Percentiles rank a stretch among this genome's conserved stretches.
These are phyloP conservation scores for Penicillium canariense DNA, from an alignment of 495 filamentous ascomycete genomes.

Conservation along the genomic window DNA sequence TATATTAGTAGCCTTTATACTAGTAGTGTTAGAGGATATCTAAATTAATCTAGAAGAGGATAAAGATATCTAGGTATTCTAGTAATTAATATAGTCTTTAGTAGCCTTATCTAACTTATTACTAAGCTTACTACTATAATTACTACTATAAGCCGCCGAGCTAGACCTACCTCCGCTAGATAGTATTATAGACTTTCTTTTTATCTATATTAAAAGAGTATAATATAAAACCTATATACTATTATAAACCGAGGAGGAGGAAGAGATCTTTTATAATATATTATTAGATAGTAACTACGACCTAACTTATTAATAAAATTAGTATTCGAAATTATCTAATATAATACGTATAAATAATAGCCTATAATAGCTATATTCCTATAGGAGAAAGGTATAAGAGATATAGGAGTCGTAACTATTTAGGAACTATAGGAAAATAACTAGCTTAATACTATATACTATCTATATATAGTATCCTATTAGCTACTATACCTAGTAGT, in stretches of 20 bases:
- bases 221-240: too few species aligned
- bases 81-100: too few species aligned
- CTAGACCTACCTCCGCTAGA: background rate
- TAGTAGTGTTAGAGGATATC: too few species aligned
- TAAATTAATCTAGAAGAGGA: too few species aligned
- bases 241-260: too few species aligned
- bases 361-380: constrained; percentile 8
- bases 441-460: background rate
- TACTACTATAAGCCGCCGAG: background rate
- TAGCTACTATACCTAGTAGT: constrained; percentile 2
- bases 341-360: constrained; percentile 9
- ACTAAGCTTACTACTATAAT: too few species aligned
- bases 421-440: constrained; percentile 6
- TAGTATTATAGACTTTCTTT: background rate
- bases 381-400: background rate
- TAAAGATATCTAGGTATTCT: too few species aligned
- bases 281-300: constrained; percentile 1
- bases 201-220: too few species aligned
- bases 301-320: background rate
- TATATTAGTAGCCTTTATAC: too few species aligned
- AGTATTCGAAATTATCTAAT: constrained; percentile 5
- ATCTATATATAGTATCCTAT: background rate
- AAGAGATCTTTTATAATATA: background rate
- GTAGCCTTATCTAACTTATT: too few species aligned
- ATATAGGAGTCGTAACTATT: background rate